Percentiles rank a stretch among this genome's conserved stretches.
Evolutionary conservation across 73 alveolate genomes (phyloP).

Genomic region (Paramecium octaurelia): DNA sequence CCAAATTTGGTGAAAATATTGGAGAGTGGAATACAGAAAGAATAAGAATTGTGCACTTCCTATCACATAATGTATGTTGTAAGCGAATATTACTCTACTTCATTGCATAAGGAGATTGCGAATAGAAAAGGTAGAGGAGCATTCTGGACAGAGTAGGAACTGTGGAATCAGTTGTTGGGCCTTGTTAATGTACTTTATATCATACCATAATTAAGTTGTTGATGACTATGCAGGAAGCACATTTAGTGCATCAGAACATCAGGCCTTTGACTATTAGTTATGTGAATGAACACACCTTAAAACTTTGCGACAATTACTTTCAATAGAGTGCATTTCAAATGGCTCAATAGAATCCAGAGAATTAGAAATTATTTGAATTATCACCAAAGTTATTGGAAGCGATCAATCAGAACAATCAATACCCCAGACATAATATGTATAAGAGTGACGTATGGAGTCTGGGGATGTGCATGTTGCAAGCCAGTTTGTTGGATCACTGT

Average conservation of each 20-base stretch:
- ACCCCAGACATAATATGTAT: constrained; percentile 47
- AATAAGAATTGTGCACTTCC: background rate
- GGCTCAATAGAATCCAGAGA: background rate
- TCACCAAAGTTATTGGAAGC: constrained; percentile 40
- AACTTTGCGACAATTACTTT: background rate
- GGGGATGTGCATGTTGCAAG: constrained; percentile 48
- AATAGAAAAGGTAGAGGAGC: background rate
- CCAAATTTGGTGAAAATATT: background rate
- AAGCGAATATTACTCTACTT: background rate
- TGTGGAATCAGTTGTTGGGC: background rate
- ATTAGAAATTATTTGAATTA: background rate
- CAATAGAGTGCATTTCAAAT: constrained; percentile 6
- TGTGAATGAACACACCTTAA: background rate
- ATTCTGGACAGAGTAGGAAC: background rate
- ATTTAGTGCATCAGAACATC: background rate
- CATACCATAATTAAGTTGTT: background rate
- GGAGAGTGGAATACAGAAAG: background rate
- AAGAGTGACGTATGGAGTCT: constrained; percentile 55
- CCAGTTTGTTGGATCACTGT: background rate
- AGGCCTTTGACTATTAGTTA: constrained; percentile 6
- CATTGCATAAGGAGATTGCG: constrained; percentile 14
- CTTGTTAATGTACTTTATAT: background rate
- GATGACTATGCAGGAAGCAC: background rate
- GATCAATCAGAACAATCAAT: background rate
- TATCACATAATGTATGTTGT: background rate